These are phyloP conservation scores for Xylariaceae sp. DNA, from an alignment of 2,329 filamentous ascomycete genomes.

Conservation along the genomic window DNA sequence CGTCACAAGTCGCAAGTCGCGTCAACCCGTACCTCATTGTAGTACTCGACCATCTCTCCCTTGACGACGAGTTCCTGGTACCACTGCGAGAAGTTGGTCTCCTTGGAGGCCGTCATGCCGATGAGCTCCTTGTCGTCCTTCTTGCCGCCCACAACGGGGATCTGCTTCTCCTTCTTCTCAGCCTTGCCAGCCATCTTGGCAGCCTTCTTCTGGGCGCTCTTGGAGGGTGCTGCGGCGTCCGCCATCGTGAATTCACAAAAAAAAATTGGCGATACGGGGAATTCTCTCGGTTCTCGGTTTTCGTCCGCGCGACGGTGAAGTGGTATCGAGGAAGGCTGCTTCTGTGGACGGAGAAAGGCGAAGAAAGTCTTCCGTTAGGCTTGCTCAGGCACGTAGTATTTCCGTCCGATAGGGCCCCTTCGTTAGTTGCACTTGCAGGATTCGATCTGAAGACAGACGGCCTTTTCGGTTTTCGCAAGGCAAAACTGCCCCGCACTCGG, in stretches of 20 bases:
- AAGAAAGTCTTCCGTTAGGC: too few relatives aligned
- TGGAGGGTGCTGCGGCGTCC: constrained; percentile 42
- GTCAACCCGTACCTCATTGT: constrained; percentile 40
- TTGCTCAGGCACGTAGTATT: too few relatives aligned
- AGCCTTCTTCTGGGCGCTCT: constrained; percentile 61
- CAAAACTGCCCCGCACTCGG: constrained; percentile 15
- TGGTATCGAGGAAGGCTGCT: too few relatives aligned
- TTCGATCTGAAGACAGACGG: background rate
- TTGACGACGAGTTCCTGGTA: constrained; percentile 97
- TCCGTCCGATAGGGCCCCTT: too few relatives aligned
- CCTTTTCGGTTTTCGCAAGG: background rate
- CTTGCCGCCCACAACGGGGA: constrained; percentile 53
- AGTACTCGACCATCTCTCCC: constrained; percentile 97
- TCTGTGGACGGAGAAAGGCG: background rate
- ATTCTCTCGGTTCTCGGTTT: too few relatives aligned
- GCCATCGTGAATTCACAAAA: constrained; percentile 8
- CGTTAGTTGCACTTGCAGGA: background rate
- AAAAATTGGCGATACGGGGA: too few relatives aligned
- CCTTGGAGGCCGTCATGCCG: constrained; percentile 40
- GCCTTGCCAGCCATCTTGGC: constrained; percentile 57
- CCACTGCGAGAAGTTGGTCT: constrained; percentile 77
- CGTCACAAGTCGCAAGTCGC: background rate
- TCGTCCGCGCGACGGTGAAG: too few relatives aligned
- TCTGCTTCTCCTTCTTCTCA: constrained; percentile 55
- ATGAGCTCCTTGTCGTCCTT: constrained; percentile 61